These are phyloP conservation scores for Dissoconium aciculare DNA, from an alignment of 2,329 filamentous ascomycete species.

Conservation along the genomic window DNA sequence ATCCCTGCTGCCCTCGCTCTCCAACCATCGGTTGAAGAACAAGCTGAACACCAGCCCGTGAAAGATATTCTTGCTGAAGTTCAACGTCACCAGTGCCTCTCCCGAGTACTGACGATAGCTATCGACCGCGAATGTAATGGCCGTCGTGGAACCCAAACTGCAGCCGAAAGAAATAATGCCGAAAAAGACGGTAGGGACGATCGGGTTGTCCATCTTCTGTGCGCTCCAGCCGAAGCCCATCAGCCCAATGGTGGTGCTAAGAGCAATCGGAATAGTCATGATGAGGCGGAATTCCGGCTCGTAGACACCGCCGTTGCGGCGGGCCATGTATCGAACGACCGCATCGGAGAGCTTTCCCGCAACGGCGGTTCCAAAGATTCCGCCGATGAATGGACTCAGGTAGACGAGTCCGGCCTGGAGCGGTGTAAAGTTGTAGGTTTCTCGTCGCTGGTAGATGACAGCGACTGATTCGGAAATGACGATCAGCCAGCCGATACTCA, in stretches of 20 bases:
- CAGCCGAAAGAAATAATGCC: slow-evolving; percentile 86
- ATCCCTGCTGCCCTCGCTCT: slow-evolving; percentile 54
- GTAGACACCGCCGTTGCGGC: slow-evolving; percentile 81
- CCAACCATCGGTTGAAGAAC: slow-evolving; percentile 77
- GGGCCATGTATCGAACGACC: slow-evolving; percentile 67
- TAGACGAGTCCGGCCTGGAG: slow-evolving; percentile 77
- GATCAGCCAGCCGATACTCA: slow-evolving; percentile 89
- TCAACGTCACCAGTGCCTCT: slow-evolving; percentile 85
- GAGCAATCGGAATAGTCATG: slow-evolving; percentile 66
- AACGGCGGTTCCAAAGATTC: slow-evolving; percentile 77
- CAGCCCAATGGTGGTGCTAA: slow-evolving; percentile 68
- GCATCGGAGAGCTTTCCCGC: slow-evolving; percentile 78
- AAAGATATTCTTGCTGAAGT: slow-evolving; percentile 86
- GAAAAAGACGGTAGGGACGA: slow-evolving; percentile 87
- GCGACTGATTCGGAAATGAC: slow-evolving; percentile 81
- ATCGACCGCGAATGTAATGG: slow-evolving; percentile 89
- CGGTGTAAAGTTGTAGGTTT: slow-evolving; percentile 64
- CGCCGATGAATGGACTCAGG: slow-evolving; percentile 76
- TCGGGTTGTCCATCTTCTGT: slow-evolving; percentile 59
- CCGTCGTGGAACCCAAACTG: slow-evolving; percentile 73
- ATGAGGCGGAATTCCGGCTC: slow-evolving; percentile 86
- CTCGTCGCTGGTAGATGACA: slow-evolving; percentile 55
- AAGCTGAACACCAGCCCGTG: slow-evolving; percentile 80
- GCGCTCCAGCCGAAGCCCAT: slow-evolving; percentile 97
- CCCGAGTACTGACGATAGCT: slow-evolving; percentile 57